Evolutionary conservation across 1,139 yeast species (phyloP), one percentile per base, ranked within the genome.

Genomic region (Candida sp.): DNA sequence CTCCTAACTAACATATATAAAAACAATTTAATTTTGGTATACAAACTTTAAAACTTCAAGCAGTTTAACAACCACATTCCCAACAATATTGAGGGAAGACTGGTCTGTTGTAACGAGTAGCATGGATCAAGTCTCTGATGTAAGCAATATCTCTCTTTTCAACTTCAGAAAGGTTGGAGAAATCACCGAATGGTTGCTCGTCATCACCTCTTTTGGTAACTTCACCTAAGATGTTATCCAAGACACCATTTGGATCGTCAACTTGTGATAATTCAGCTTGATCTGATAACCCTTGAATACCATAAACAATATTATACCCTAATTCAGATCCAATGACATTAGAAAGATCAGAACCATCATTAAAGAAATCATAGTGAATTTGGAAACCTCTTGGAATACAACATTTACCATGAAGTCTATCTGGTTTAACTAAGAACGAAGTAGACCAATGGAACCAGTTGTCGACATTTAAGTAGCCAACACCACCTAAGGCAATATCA

Each of bases 321-420:
- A 25, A 25, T 25, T 25, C 29, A 11, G 29, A 25, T 8, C 29
- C 29, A 25, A 25, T 25, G 29, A 11, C 11, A 11, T 25, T 25
- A 25, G 11, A 25, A 25, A 25, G 29, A 11, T 87, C 81, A 1
- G 81, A 81, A 8, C 90, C 89, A 54, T 84, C 90, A 9, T 87
- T 88, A 45, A 90, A 68, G 23, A 70, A 74, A 52, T 84, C 89
- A 45, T 83, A 76, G 0, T 89, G 90, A 5, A 47, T 43, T 39
- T 39, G 29, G 33, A 47, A 45, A 21, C 39, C 42, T 11, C 40
- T 34, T 36, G 49, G 49, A 39, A 47, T 40, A 45, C 49, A 47
- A 45, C 43, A 41, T 40, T 47, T 47, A 22, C 49, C 49, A 19
- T 40, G 39, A 12, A 36, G 30, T 22, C 33, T 23, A 39, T 45